Conservation (phyloP, 1,284 basidiomycete genomes). For the Spongispora temasekensis region DNA sequence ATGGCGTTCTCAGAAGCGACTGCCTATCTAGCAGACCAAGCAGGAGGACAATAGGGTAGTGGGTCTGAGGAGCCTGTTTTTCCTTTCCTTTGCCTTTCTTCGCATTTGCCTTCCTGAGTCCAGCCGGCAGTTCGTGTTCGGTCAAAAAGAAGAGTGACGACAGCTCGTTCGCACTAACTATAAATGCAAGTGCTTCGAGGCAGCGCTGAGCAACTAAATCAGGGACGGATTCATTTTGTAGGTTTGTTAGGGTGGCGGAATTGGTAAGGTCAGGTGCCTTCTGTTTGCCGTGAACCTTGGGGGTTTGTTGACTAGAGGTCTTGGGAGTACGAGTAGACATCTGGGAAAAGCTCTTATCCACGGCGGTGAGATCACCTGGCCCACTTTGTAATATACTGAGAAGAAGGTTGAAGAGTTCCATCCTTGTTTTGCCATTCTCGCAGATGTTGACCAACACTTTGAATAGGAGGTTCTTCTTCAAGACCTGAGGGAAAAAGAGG, state of each 20-base stretch:
- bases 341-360: conserved; percentile 94
- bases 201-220: conserved; percentile 92
- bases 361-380: conserved; percentile 86
- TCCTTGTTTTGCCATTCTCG: conserved; percentile 91
- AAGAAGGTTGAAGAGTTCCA: conserved; percentile 91
- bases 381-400: conserved; percentile 94
- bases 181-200: conserved; percentile 84
- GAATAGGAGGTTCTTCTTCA: conserved; percentile 84
- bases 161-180: conserved; percentile 81
- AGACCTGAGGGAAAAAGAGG: conserved; percentile 94
- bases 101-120: conserved; percentile 63
- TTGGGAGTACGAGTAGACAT: conserved; percentile 80
- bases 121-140: conserved; percentile 85
- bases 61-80: conserved; percentile 75
- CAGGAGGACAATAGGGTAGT: conserved; percentile 89
- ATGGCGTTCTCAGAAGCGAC: conserved; percentile 80
- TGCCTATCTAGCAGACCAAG: conserved; percentile 86
- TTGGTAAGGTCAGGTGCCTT: conserved; percentile 58
- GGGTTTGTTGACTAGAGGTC: conserved; percentile 51
- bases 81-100: conserved; percentile 96
- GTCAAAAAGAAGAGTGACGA: conserved; percentile 92
- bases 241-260: conserved; percentile 55
- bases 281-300: conserved; percentile 73
- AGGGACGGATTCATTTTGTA: conserved; percentile 83
- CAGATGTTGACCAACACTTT: conserved; percentile 94